Conservation (phyloP, 2,329 filamentous ascomycete species). For the Cephalotrichum gorgonifer region DNA sequence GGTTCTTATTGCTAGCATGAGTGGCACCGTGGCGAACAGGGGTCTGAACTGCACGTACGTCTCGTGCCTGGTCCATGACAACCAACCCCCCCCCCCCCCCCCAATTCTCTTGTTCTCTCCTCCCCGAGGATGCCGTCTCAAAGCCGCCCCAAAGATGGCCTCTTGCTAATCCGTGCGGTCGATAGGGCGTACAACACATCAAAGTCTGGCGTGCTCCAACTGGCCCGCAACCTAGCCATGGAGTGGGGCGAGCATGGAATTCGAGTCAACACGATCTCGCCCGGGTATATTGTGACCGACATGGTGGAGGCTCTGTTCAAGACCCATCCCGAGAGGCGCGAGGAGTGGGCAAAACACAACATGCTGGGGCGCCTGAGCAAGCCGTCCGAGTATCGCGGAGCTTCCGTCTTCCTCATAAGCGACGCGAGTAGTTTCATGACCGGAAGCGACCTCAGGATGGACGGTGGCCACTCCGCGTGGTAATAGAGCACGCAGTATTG, state of each 20-base stretch:
- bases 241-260: conserved; percentile 68
- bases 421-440: conserved; percentile 70
- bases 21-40: conserved; percentile 54
- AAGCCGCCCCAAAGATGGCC: background rate
- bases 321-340: conserved; percentile 56
- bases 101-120: background rate
- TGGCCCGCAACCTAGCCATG: conserved; percentile 57
- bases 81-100: background rate
- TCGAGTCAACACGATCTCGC: conserved; percentile 71
- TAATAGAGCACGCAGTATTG: background rate
- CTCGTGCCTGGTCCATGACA: no score
- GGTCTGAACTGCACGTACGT: conserved; percentile 49
- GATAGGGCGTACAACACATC: conserved; percentile 62
- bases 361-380: conserved; percentile 65
- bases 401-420: conserved; percentile 64
- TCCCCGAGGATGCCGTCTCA: no score
- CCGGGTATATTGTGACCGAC: conserved; percentile 69
- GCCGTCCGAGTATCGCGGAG: conserved; percentile 61
- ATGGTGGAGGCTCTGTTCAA: conserved; percentile 79
- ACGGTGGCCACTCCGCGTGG: conserved; percentile 45
- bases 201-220: conserved; percentile 64
- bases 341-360: conserved; percentile 71
- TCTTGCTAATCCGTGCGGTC: background rate
- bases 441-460: conserved; percentile 61
- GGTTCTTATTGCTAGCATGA: conserved; percentile 62